Conservation (phyloP, 176 grass and related monocot genomes). For the Microstegium vimineum region DNA sequence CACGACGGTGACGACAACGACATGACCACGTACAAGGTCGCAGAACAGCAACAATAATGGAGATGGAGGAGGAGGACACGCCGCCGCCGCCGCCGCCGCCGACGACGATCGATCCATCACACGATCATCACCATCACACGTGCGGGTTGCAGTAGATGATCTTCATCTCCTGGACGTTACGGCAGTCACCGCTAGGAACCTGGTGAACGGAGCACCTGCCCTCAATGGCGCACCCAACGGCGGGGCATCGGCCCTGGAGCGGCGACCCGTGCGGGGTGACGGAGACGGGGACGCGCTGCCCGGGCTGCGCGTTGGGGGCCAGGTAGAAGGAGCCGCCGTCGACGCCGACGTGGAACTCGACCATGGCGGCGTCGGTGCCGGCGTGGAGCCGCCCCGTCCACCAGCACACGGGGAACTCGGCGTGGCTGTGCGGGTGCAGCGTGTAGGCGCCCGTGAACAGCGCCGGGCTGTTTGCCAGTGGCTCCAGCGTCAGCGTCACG, state of each 20-base stretch:
- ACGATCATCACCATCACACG: too few relatives aligned
- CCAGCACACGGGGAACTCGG: slow-evolving; percentile 22
- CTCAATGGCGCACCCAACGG: neutral
- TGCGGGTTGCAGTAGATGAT: slow-evolving; percentile 30
- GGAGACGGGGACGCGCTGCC: neutral
- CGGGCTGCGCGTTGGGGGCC: neutral
- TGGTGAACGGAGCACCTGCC: slow-evolving; percentile 4
- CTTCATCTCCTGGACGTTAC: slow-evolving; percentile 44
- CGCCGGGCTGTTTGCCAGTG: neutral
- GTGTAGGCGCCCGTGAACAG: neutral
- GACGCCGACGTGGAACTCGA: slow-evolving; percentile 36
- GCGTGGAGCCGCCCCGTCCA: slow-evolving; percentile 25
- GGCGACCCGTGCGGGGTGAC: slow-evolving; percentile 11
- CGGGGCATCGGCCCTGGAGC: neutral
- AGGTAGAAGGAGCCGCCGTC: slow-evolving; percentile 44
- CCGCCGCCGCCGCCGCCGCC: too few relatives aligned
- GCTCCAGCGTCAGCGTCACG: neutral
- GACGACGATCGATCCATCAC: too few relatives aligned
- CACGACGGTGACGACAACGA: too few relatives aligned
- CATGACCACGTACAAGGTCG: too few relatives aligned
- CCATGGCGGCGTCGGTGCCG: neutral
- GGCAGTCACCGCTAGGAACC: slow-evolving; percentile 29
- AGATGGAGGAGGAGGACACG: too few relatives aligned
- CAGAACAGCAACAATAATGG: too few relatives aligned
- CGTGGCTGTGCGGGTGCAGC: slow-evolving; percentile 29